Evolutionary conservation across 805 yeast species (phyloP), one percentile per base, ranked within the genome.

Genomic region (Starmerella apicola): DNA sequence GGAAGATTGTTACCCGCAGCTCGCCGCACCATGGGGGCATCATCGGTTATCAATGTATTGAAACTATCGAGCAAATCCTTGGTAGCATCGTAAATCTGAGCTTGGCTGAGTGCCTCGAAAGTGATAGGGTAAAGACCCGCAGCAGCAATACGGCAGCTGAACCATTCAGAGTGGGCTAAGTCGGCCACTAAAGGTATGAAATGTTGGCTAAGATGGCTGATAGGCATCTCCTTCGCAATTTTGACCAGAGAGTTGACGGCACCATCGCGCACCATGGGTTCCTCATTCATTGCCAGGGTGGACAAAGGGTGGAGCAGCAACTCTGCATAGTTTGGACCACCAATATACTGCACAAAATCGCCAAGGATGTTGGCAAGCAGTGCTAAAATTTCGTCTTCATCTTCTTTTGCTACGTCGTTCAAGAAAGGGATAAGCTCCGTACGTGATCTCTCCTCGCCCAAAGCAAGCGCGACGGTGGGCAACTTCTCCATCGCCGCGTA

Each of bases 11-110:
- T 74, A 5, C 94, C 97, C 13, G 96, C 93, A 8, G 95, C 81
- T 57, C 96, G 78, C 61, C 95, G 77, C 17, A 91, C 97, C 95
- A 91, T 85, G 45, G 99, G 98, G 16, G 94, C 82, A 43, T 91
- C 98, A 60, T 91, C 97, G 48, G 71, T 72, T 36, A 81, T 73
- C 50, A 91, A 67, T 50, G 76, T 80, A 43, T 73, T 66, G 60
- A 78, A 88, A 32, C 78, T 62, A 30, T 70, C 67, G 46, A 85
- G 67, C 43, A 91, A 65, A 36, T 75, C 77, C 32, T 68, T 69
- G 58, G 88, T 46, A 26, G 44, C 44, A 18, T 52, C 54, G 23
- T 50, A 40, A 21, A 48, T 76, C 19, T 29, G 28, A 15, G 31
- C 36, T 18, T 26, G 24, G 33, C 17, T 81, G 65, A 47, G 38